Base-by-base conservation (phyloP, 768 basidiomycete species). In the Leccinum fibrillosum region DNA sequence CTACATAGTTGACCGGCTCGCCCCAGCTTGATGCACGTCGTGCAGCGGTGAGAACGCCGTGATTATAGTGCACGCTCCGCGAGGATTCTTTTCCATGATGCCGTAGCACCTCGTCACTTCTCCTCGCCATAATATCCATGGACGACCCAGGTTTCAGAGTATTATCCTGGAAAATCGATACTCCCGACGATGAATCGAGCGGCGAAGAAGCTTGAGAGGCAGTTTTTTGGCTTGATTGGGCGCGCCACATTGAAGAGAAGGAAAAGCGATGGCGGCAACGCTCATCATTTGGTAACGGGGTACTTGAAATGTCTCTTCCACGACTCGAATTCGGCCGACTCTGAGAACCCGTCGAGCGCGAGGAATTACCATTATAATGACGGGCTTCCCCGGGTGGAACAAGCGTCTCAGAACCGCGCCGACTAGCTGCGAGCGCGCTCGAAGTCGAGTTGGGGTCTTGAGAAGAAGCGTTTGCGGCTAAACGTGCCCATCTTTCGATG, bases 1-100 rank as follows among this genome's bases (percentile, higher is more conserved):
- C 77, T 64, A 74, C 54, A 62, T 72, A 69, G 66, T 68, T 78
- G 62, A 73, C 75, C 15, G 77, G 68, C 11, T 75, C 84, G 0
- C 83, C 85, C 86, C 86, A 87, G 64, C 85, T 86, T 52, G 85
- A 84, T 10, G 86, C 86, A 5, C 86, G 76, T 58, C 82, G 76
- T 26, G 81, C 83, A 32, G 78, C 77, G 12, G 75, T 76, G 44
- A 79, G 65, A 53, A 58, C 52, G 7, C 74, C 69, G 45, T 66
- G 60, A 54, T 63, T 56, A 30, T 70, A 69, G 59, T 67, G 65
- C 48, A 64, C 54, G 21, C 67, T 68, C 23, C 58, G 71, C 17
- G 52, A 61, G 3, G 54, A 70, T 30, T 65, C 73, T 45, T 64
- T 68, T 47, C 66, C 70, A n/a, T 60, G 67, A 13, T 69, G 70